Evolutionary conservation across 192 early-diverging fungal genomes (phyloP), one percentile per base, ranked within the genome.

Genomic region (Chytriomyces sp.): DNA sequence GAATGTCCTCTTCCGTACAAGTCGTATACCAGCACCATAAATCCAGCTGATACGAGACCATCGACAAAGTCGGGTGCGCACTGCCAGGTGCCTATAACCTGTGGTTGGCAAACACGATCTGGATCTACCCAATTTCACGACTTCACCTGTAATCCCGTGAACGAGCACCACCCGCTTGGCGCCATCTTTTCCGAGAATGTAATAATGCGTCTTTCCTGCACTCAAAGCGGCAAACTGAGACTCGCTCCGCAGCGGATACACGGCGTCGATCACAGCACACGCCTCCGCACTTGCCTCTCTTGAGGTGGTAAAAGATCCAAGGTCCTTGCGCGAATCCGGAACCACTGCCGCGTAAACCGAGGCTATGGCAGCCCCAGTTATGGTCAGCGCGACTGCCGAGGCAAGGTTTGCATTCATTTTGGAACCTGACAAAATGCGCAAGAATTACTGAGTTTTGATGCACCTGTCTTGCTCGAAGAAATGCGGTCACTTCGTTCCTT

Each of bases 1-100:
- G 78, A 76, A 44, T 81, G 83, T 0, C 85, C 85, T 31, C 83
- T 30, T 7, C 85, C 85, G 76, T 80, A 77, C 25, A 41, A 5
- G 25, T 81, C 85, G 70, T 78, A 85, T 12, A 78, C 54, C 3
- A 86, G 65, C 12, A 86, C 80, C 26, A 75, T 64, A 30, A 75
- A 73, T 8, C 77, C 80, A 33, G 77, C 70, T 37, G 65, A 64
- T 3, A 71, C 83, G 70, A 83, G 40, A 19, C 39, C 52, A 37
- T 62, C 62, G 36, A 73, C 44, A 22, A 77, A 33, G 0, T 58
- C 2, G 22, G 56, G 49, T 31, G 67, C 49, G 4, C 66, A 59
- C 33, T 75, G 71, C 19, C 56, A 56, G 25, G 59, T 37, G 7
- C 44, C 44, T 49, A n/a, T n/a, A n/a, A n/a, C n/a, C n/a, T n/a